Percentiles rank a stretch among this genome's conserved stretches.
These are phyloP conservation scores for Aphanomyces cochlioides DNA, from an alignment of 352 stramenopile genomes.

Conservation along the genomic window DNA sequence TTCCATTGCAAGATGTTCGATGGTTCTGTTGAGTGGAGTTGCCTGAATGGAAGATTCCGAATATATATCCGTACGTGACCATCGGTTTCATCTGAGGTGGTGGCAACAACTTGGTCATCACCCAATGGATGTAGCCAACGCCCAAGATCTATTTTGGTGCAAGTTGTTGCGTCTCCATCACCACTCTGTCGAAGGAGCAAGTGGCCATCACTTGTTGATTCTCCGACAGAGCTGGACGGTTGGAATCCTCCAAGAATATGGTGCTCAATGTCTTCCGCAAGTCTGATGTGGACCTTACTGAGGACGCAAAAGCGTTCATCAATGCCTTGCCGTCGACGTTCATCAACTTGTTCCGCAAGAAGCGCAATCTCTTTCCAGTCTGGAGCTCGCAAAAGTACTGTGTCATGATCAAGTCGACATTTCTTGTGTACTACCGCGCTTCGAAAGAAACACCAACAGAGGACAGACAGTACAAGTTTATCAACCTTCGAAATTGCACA, in stretches of 20 bases:
- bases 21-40: too few relatives aligned
- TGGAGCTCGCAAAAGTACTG: constrained; percentile 86
- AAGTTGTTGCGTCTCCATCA: neutral
- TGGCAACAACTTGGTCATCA: neutral
- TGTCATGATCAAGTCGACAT: constrained; percentile 85
- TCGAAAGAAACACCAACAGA: constrained; percentile 41
- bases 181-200: neutral
- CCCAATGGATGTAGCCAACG: neutral
- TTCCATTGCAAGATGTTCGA: too few relatives aligned
- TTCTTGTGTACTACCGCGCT: constrained; percentile 77
- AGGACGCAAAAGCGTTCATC: constrained; percentile 80
- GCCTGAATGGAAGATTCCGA: too few relatives aligned
- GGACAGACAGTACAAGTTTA: constrained; percentile 57
- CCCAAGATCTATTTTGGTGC: neutral
- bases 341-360: constrained; percentile 82
- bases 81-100: neutral
- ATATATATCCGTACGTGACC: neutral
- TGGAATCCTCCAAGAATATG: neutral
- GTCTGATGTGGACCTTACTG: constrained; percentile 61
- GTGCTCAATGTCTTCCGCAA: constrained; percentile 74
- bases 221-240: neutral
- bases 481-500: constrained; percentile 71
- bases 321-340: constrained; percentile 80
- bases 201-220: neutral
- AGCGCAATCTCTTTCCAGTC: constrained; percentile 66